These are phyloP conservation scores for Microbotryomycetes sp. DNA, from an alignment of 1,284 basidiomycete genomes.

Conservation along the genomic window DNA sequence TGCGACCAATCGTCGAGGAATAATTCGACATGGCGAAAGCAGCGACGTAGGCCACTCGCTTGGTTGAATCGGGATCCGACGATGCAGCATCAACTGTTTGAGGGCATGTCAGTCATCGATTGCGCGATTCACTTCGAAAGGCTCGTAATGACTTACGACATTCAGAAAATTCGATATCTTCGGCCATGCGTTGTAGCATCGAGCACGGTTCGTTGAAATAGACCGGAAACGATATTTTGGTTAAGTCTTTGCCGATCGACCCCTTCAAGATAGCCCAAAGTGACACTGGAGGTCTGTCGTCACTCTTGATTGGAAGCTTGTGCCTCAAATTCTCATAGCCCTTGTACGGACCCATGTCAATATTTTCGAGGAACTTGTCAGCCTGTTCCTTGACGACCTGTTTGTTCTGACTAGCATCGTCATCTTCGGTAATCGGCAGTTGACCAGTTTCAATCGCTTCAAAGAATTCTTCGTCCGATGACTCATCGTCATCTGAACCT, in stretches of 20 bases:
- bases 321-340: conserved; percentile 66
- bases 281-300: conserved; percentile 82
- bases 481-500: conserved; percentile 46
- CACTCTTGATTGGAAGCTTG: conserved; percentile 60
- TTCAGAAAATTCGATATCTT: conserved; percentile 74
- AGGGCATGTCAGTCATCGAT: not conserved
- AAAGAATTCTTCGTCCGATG: conserved; percentile 91
- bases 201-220: conserved; percentile 91
- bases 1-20: conserved; percentile 80
- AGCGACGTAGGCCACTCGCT: conserved; percentile 84
- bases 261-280: conserved; percentile 95
- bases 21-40: conserved; percentile 99
- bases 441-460: conserved; percentile 85
- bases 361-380: conserved; percentile 23
- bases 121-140: not conserved
- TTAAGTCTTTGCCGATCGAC: conserved; percentile 94
- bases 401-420: conserved; percentile 7
- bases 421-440: conserved; percentile 60
- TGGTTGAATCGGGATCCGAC: conserved; percentile 66
- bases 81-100: conserved; percentile 72
- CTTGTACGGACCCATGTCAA: conserved; percentile 54
- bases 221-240: conserved; percentile 75
- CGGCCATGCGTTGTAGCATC: conserved; percentile 69
- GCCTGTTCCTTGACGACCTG: conserved; percentile 32
- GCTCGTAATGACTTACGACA: conserved; percentile 71